Base-by-base conservation (phyloP, 345 rosid genomes). In the Acer yangbiense region DNA sequence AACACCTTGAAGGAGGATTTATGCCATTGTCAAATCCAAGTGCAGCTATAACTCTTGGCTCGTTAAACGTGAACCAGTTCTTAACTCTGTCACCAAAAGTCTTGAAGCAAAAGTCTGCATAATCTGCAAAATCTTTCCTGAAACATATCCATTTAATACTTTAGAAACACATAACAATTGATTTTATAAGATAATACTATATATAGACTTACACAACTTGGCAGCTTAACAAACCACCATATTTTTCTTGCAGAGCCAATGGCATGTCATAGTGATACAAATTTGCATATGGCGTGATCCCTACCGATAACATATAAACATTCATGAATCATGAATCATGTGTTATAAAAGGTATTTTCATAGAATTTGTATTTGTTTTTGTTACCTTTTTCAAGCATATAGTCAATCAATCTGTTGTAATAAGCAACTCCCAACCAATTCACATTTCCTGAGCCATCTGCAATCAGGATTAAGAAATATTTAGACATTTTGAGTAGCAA, bases 61-160 rank as follows among this genome's bases (percentile, higher is more conserved):
- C 93, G 48, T 89, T 91, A 55, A 88, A 88, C 55, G 95, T 89
- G 79, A 89, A 84, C 95, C 93, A 91, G 64, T 89, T 88, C 83
- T 89, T 89, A 20, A 89, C 91, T 71, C 91, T 76, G 63, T 89
- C 93, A 1, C 95, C 93, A 61, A 87, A 91, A 39, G 83, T 73
- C 80, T 86, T 88, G 83, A 91, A 91, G 79, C 91, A 91, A 68
- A 91, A 89, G 1, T 91, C 95, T 23, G 91, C 91, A 84, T 86
- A 91, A 80, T 87, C 85, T 0, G 88, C 89, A 71, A 71, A 91
- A 75, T 91, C 95, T 67, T 87, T 81, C 83, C 91, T 91, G 84
- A 65, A 81, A 52, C 13, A 20, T 64, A 43, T 62, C 20, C 68
- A 55, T 68, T 12, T 62, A 20, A 8, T 20, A 46, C 50, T 25